Base-by-base conservation (phyloP, 371 early-diverging fungal genomes). In the Rhizomucor pusillus region DNA sequence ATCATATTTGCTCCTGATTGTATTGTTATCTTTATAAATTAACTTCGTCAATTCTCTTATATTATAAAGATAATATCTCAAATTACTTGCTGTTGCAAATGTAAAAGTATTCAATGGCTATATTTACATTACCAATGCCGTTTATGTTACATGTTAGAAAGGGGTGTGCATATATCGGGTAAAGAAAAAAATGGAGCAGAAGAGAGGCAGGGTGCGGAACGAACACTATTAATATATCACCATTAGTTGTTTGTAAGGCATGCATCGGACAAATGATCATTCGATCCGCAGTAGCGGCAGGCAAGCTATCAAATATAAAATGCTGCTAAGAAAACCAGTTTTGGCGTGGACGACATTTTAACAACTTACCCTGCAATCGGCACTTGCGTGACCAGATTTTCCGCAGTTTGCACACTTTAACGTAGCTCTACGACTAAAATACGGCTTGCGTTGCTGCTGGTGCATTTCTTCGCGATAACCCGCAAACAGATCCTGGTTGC, bases 371-470 rank as follows among this genome's bases (percentile, higher is more conserved):
- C 62, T 63, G 64, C 80, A 82, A 19, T 71, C 78, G 13, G 69
- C 49, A 47, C 79, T 80, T 10, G 68, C 47, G 56, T 82, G 82
- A 0, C 82, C 82, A 18, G 68, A 34, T 41, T 75, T 70, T 4
- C 77, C 80, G 50, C 82, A 82, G 37, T 82, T 82, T 37, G 80
- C 76, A 41, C 80, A 82, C 3, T 67, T 61, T 9, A 67, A 47
- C 1, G 60, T 52, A 7, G 47, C 43, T 18, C 25, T 48, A 22
- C 49, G 54, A 13, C 50, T 41, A 33, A 44, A 60, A 25, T 43
- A 41, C 20, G 11, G 14, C 19, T 18, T 43, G 18, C 43, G 56
- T 36, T 55, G 37, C 36, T 43, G 37, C 37, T 52, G 48, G 1
- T 45, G 56, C 57, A 59, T 59, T 43, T 63, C 44, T 43, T 59